Percentiles rank a stretch among this genome's conserved stretches.
Conservation (phyloP, 331 rosid species). For the Acacia pycnantha region DNA sequence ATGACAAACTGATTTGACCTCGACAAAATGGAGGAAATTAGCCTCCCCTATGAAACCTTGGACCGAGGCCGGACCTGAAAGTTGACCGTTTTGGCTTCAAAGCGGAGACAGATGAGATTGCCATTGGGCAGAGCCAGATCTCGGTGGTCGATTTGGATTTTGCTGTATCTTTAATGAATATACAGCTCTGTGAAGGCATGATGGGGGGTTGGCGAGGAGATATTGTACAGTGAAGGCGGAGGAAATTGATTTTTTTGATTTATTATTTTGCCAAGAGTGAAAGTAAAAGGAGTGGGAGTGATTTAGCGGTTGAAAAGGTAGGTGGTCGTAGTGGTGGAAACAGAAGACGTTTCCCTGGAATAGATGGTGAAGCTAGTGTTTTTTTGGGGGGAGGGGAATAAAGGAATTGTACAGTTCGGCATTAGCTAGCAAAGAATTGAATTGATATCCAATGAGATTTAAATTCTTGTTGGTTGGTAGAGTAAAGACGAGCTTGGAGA, state of each 20-base stretch:
- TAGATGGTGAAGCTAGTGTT: conserved; percentile 28
- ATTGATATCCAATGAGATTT: conserved; percentile 28
- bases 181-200: conserved; percentile 44
- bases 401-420: conserved; percentile 64
- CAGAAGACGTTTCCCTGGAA: conserved; percentile 33
- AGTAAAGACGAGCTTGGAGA: background rate
- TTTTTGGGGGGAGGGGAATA: conserved; percentile 35
- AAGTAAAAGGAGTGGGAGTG: no score
- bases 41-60: background rate
- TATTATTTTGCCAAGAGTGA: background rate
- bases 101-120: background rate
- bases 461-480: background rate
- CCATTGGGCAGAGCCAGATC: background rate
- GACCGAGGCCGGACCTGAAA: background rate
- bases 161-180: conserved; percentile 40
- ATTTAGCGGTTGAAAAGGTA: no score
- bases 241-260: conserved; percentile 24
- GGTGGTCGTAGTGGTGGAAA: conserved; percentile 23
- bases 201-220: conserved; percentile 20
- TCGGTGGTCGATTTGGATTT: background rate
- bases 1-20: background rate
- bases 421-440: conserved; percentile 24
- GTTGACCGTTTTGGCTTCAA: background rate
- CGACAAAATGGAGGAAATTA: background rate
- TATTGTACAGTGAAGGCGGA: conserved; percentile 50